Evolutionary conservation across 2,329 filamentous ascomycete genomes (phyloP), one percentile per base, ranked within the genome.

Genomic region (Metarhizium anisopliae): DNA sequence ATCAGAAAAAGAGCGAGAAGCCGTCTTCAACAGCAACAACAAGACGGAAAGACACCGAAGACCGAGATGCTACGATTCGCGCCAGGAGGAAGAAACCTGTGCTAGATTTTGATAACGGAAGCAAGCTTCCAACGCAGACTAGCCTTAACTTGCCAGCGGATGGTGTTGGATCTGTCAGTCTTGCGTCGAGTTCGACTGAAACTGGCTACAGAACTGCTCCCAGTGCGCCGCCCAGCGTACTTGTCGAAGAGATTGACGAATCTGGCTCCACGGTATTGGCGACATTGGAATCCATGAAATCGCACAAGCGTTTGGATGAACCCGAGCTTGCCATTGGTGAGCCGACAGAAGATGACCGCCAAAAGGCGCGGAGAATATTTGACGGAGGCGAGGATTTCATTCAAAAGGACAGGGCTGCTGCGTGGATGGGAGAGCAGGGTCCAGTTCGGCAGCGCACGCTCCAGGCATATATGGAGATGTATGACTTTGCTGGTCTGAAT

Each of bases 381-480:
- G 86, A 93, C 56, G 91, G 92, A 43, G 83, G 86, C 58, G 91
- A 96, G 66, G 85, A 90, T 53, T 87, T 92, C 58, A 85, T 94
- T 25, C 79, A 80, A 45, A 91, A 90, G 65, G 84, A 87, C 36
- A 86, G 87, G 67, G 90, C 92, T 16, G 91, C 92, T 30, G 82
- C 90, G 32, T 95, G 90, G 85, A 85, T 96, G 72, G 94, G 94
- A 62, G 90, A 94, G 63, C 83, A 86, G 59, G 82, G 82, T 0
- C 75, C 75, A 2, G 71, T 83, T 36, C 76, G 82, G 16, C 78
- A 83, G 63, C 74, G 81, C 25, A 83, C 81, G 0, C 67, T 86
- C 25, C 72, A 74, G 61, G 93, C 93, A 0, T 99, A 96, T 70
- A 95, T 99, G 87, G 85, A 90, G 58, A 76, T 96, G 11, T 96